Conservation (phyloP, 805 yeast species). For the Saccharomycopsis sp. region DNA sequence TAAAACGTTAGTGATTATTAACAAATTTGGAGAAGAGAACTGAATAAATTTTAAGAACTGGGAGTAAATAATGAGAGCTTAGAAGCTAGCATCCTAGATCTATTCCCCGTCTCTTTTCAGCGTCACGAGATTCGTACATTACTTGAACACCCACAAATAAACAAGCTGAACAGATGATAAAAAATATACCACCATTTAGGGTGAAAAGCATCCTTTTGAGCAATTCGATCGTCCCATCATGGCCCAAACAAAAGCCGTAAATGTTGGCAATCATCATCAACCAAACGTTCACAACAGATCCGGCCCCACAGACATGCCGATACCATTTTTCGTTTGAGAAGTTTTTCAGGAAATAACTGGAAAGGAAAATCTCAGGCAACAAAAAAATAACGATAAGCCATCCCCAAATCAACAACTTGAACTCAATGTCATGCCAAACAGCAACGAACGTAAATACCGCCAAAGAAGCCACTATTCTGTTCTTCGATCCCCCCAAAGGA, state of each 20-base stretch:
- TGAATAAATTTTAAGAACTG: too few relatives aligned
- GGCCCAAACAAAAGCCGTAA: conserved; percentile 89
- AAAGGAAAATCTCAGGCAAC: conserved; percentile 72
- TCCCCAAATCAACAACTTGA: conserved; percentile 86
- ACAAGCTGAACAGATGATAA: conserved; percentile 49
- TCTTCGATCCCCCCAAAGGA: conserved; percentile 78
- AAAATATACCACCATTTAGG: conserved; percentile 52
- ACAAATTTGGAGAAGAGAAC: too few relatives aligned
- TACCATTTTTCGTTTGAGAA: conserved; percentile 53
- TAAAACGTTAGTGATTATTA: too few relatives aligned
- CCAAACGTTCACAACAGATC: conserved; percentile 89
- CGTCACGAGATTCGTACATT: conserved; percentile 88
- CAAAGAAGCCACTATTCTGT: conserved; percentile 65
- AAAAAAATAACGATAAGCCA: conserved; percentile 85
- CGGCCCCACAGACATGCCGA: conserved; percentile 74
- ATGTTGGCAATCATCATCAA: conserved; percentile 96
- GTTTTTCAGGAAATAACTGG: conserved; percentile 30
- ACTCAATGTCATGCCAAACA: conserved; percentile 94
- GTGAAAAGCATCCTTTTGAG: conserved; percentile 68
- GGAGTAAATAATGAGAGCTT: too few relatives aligned
- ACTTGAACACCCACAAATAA: conserved; percentile 82
- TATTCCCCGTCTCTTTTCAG: conserved; percentile 76
- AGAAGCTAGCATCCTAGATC: conserved; percentile 57
- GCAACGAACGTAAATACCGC: conserved; percentile 94
- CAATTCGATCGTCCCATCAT: conserved; percentile 68